These are phyloP conservation scores for Postia placenta DNA, from an alignment of 768 basidiomycete genomes.

Conservation along the genomic window DNA sequence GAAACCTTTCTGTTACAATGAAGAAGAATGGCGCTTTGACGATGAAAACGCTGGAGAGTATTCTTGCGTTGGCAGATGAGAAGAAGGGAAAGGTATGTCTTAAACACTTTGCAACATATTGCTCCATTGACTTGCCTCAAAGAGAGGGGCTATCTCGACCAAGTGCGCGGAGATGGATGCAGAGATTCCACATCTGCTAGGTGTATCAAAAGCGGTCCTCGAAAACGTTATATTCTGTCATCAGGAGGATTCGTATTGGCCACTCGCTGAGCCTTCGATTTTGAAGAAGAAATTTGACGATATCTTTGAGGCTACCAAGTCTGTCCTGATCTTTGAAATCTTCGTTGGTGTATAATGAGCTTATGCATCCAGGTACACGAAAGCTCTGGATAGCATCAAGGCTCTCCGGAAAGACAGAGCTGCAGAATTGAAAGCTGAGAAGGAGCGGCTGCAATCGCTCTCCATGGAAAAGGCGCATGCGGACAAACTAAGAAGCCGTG, in stretches of 20 bases:
- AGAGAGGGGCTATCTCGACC: conserved; percentile 90
- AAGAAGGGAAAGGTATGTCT: conserved; percentile 70
- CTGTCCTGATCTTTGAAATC: conserved; percentile 9
- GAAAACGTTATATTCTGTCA: conserved; percentile 99
- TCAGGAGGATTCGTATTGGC: conserved; percentile 99
- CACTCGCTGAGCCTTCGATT: conserved; percentile 80
- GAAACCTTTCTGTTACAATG: conserved; percentile 86
- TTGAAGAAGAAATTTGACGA: conserved; percentile 99
- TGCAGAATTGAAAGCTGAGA: conserved; percentile 89
- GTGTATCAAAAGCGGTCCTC: conserved; percentile 96
- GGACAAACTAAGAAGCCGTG: conserved; percentile 70
- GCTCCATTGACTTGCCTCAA: too few relatives aligned
- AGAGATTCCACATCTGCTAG: conserved; percentile 89
- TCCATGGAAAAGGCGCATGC: conserved; percentile 80
- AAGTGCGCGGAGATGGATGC: conserved; percentile 96
- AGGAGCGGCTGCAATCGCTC: conserved; percentile 75
- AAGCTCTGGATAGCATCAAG: conserved; percentile 93
- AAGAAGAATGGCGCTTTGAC: conserved; percentile 87
- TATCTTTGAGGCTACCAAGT: conserved; percentile 98
- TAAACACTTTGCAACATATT: neutral
- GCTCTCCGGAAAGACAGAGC: conserved; percentile 82
- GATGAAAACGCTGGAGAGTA: conserved; percentile 97
- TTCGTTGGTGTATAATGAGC: conserved; percentile 1
- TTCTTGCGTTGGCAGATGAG: conserved; percentile 72
- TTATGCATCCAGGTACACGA: conserved; percentile 69